Base-by-base conservation (phyloP, 352 stramenopile genomes). In the Phytophthora pluvialis region DNA sequence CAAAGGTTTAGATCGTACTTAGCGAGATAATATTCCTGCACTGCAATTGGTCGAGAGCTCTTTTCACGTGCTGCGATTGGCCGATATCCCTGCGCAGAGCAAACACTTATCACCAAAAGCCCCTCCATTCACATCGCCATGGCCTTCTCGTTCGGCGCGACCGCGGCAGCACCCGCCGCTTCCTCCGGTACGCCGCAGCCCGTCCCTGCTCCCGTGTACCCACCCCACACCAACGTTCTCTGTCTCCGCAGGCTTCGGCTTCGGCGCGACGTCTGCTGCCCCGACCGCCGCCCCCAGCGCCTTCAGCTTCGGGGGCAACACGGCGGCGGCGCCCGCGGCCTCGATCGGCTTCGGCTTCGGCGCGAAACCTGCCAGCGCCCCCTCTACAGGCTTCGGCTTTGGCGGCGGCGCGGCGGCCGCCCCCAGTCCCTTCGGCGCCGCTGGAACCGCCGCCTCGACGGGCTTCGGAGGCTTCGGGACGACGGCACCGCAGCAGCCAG, bases 131-230 rank as follows among this genome's bases (percentile, higher is more conserved):
- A 21, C 21, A 21, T 32, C 44, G 31, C 11, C 33, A 65, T 70
- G 73, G 61, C 70, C 57, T 87, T 87, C 44, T 81, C 61, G 35
- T 86, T 86, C 35, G 64, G 75, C 40, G 44, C 25, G 39, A 70
- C 77, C 8, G 5, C 61, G 21, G 45, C 67, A 32, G 61, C 67
- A 11, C 47, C 77, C 13, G 38, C 66, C 9, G 54, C 70, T 21
- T 70, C 71, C 43, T 75, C 59, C 31, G 57, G 70, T 71, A 32
- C 48, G 56, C 18, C 10, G 10, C 28, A 11, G 5, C 12, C 43
- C 10, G 25, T 15, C 4, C 10, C 36, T 7, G 36, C 36, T 8
- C 36, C 36, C 36, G 36, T 21, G 21, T 21, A 21, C 21, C 21
- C 21, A 21, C 21, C 21, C 21, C 21, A 21, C 21, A 21, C 21